Conservation (phyloP, 352 stramenopile genomes). For the Globisporangium yorkense region DNA sequence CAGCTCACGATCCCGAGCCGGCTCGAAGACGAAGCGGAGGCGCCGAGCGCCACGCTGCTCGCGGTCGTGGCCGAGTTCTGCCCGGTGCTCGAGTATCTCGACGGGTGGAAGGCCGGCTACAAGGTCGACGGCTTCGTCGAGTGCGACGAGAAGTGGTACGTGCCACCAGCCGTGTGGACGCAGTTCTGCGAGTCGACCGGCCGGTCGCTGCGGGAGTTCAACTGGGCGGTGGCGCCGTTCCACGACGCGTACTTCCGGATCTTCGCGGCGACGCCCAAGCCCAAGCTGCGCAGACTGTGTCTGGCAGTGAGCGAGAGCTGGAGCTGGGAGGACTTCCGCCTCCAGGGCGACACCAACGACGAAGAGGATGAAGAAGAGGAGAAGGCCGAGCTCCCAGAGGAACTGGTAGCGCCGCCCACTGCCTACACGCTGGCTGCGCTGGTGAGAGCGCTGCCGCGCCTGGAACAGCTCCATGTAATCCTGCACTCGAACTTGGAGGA, state of each 20-base stretch:
- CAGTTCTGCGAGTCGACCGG: constrained; percentile 1
- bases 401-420: constrained; percentile 8
- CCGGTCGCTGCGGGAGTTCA: constrained; percentile 11
- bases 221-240: constrained; percentile 14
- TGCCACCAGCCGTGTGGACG: constrained; percentile 1
- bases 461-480: constrained; percentile 10
- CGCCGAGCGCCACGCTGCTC: constrained; percentile 10
- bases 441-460: background rate
- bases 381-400: background rate
- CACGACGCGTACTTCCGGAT: constrained; percentile 10
- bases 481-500: constrained; percentile 12
- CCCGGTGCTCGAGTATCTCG: constrained; percentile 17
- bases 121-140: constrained; percentile 12
- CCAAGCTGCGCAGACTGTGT: constrained; percentile 3
- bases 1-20: constrained; percentile 23
- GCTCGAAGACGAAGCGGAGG: constrained; percentile 1
- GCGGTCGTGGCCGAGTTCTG: constrained; percentile 10
- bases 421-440: constrained; percentile 5
- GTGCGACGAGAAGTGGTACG: constrained; percentile 20
- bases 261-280: constrained; percentile 8
- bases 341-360: background rate
- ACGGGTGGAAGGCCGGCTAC: constrained; percentile 21
- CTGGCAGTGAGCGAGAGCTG: constrained; percentile 14
- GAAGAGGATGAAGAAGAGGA: background rate
- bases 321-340: constrained; percentile 9